Percentiles rank a stretch among this genome's conserved stretches.
phyloP scores from a whole-genome alignment of 805 yeast genomes.

The Schwanniomyces sp. region DNA sequence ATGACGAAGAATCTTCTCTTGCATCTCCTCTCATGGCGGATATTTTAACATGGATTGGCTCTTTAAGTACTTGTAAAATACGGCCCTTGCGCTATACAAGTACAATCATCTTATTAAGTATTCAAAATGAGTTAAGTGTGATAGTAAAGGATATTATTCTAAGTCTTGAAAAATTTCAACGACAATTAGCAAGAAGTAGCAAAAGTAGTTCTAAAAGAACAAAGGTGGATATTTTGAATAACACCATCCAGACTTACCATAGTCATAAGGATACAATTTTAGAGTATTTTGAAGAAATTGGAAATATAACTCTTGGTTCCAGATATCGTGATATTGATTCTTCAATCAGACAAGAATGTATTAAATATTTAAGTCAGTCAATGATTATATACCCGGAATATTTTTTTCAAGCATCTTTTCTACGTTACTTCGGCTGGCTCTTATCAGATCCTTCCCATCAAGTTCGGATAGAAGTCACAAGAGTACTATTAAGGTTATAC shows the following conservation, averaged over 20 bases:
- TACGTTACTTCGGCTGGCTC: slow-evolving; percentile 83
- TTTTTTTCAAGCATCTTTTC: slow-evolving; percentile 66
- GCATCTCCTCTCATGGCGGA: slow-evolving; percentile 50
- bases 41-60: slow-evolving; percentile 71
- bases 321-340: slow-evolving; percentile 82
- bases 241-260: slow-evolving; percentile 31
- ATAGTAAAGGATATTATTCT: slow-evolving; percentile 38
- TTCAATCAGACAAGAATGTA: slow-evolving; percentile 67
- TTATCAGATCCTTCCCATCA: slow-evolving; percentile 64
- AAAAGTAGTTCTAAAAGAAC: slow-evolving; percentile 20
- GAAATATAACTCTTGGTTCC: slow-evolving; percentile 66
- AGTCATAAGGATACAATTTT: slow-evolving; percentile 53
- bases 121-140: slow-evolving; percentile 62
- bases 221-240: slow-evolving; percentile 47
- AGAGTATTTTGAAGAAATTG: slow-evolving; percentile 62
- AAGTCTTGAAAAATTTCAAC: slow-evolving; percentile 42
- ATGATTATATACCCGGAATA: slow-evolving; percentile 68
- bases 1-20: slow-evolving; percentile 24
- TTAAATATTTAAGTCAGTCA: slow-evolving; percentile 65
- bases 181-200: slow-evolving; percentile 37
- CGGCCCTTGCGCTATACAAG: slow-evolving; percentile 73
- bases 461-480: slow-evolving; percentile 67
- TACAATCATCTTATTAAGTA: slow-evolving; percentile 54
- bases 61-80: slow-evolving; percentile 66
- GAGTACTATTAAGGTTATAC: slow-evolving; percentile 51